Evolutionary conservation across 768 basidiomycete genomes (phyloP), one percentile per base, ranked within the genome.

Genomic region (Leucosporidium creatinivorum): DNA sequence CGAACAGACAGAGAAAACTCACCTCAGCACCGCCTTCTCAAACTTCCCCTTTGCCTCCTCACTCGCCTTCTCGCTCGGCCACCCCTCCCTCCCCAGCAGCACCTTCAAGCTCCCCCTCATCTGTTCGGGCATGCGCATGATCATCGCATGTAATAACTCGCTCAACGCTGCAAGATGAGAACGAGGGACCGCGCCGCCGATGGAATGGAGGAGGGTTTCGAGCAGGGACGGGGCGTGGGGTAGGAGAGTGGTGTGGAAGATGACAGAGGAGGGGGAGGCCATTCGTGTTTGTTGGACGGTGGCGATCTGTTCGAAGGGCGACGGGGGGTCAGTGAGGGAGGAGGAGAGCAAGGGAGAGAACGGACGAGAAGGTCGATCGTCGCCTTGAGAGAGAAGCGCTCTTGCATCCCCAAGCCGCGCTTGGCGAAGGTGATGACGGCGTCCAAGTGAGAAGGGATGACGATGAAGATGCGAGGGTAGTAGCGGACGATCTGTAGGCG

Each of bases 151-250:
- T 10, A 81, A 69, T 23, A 81, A 63, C 67, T 81, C 81, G 7
- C 79, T 77, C 50, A 80, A 76, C 48, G 78, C 76, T 19, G 77
- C 75, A n/a, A 81, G 79, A 55, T 78, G 78, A 0, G 77, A 78
- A 28, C 80, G 69, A 2, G 80, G 80, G 8, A 78, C 79, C 17
- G 73, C 71, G 9, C 76, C 73, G 0, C 77, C 79, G 10, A 79
- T 77, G 7, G 76, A 78, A 2, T 73, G 61, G 23, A 80, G 63
- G 21, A 78, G 63, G 1, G 77, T 72, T 18, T 75, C 73, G n/a
- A 81, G 65, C 36, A 80, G 74, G 1, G 72, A 39, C 12, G 70
- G 70, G 8, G 77, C 61, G 26, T 78, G 68, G 0, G 77, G 71
- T 7, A 72, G 60, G 51, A 77, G 69, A 3, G 74, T 55, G 15